Evolutionary conservation across 2,329 filamentous ascomycete species (phyloP).

Genomic region (Thelonectria discophora): DNA sequence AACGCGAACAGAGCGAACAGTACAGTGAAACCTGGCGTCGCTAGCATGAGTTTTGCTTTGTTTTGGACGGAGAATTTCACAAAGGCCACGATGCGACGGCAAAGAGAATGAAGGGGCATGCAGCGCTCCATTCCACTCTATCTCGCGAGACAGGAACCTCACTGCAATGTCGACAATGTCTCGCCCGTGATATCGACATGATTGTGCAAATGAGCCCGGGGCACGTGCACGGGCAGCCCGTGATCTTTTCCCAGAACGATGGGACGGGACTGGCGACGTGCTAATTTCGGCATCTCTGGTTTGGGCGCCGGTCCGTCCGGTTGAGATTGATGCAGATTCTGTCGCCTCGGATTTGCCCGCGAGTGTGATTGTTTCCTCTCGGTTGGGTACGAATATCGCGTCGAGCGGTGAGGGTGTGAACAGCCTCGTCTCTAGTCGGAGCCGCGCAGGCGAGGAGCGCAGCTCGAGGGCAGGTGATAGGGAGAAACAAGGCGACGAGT

Average conservation of each 20-base stretch:
- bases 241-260: slow-evolving; percentile 41
- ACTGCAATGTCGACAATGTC: too few relatives aligned
- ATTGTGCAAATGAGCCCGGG: slow-evolving; percentile 15
- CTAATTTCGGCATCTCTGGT: slow-evolving; percentile 42
- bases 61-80: slow-evolving; percentile 5
- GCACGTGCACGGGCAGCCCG: slow-evolving; percentile 24
- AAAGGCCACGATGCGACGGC: not conserved
- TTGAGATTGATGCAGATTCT: slow-evolving; percentile 16
- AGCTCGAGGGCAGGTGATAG: not conserved
- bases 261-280: slow-evolving; percentile 34
- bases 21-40: slow-evolving; percentile 5
- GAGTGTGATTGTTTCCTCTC: not conserved
- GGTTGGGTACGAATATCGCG: not conserved
- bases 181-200: not conserved
- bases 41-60: slow-evolving; percentile 20
- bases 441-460: not conserved
- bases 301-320: slow-evolving; percentile 27
- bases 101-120: not conserved
- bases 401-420: not conserved
- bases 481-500: not conserved
- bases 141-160: not conserved
- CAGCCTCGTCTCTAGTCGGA: not conserved
- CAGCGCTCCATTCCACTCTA: not conserved
- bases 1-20: not conserved
- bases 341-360: not conserved